Evolutionary conservation across 129 eudicot genomes (phyloP).

Genomic region (Tagetes patula): DNA sequence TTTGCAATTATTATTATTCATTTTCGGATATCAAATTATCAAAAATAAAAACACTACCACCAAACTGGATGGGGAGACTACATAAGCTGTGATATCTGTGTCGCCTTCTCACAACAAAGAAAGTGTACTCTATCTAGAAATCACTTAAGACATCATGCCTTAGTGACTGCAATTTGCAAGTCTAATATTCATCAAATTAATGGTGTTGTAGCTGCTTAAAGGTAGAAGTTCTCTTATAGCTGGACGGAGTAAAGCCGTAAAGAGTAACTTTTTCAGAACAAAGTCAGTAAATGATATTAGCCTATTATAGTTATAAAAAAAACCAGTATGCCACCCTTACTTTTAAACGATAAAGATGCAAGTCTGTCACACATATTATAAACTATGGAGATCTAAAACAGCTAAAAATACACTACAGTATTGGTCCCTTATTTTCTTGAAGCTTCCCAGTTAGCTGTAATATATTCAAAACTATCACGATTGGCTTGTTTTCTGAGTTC

Average conservation of each 20-base stretch:
- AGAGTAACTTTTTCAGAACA: not conserved
- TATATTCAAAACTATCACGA: not conserved
- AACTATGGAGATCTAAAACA: not conserved
- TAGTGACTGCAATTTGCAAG: conserved; percentile 1
- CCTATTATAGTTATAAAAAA: not conserved
- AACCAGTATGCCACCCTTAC: not conserved
- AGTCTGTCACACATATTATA: not conserved
- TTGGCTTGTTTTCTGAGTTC: not conserved
- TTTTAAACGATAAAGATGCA: not conserved
- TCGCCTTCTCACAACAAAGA: conserved; percentile 1
- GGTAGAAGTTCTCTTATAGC: not conserved
- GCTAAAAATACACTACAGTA: not conserved
- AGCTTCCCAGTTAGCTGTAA: not conserved
- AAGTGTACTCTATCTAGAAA: not conserved
- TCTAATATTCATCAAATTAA: conserved; percentile 11
- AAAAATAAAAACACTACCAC: not conserved
- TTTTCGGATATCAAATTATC: not conserved
- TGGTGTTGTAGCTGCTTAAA: conserved; percentile 13
- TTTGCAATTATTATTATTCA: not conserved
- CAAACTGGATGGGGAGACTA: not conserved
- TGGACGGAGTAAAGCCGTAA: not conserved
- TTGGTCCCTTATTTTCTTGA: not conserved
- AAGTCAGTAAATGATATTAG: not conserved
- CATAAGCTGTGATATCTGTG: not conserved
- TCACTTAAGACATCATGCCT: not conserved